These are phyloP conservation scores for Thymus mandschuricus DNA, from an alignment of 257 asterid genomes.

Conservation along the genomic window DNA sequence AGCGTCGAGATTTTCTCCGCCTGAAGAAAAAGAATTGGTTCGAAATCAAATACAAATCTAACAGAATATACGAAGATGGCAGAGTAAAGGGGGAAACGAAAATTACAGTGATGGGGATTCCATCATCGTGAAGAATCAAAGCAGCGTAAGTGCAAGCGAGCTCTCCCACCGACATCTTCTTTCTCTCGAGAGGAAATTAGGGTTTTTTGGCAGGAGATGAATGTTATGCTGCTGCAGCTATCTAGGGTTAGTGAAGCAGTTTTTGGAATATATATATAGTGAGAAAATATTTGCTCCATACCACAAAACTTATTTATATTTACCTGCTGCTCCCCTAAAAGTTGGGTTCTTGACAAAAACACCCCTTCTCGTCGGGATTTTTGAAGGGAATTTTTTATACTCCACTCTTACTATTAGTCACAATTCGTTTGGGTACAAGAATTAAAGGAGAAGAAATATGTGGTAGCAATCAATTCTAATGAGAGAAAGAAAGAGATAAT, in stretches of 20 bases:
- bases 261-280: too few species aligned
- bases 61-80: neutral
- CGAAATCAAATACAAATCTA: neutral
- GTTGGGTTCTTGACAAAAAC: too few species aligned
- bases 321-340: too few species aligned
- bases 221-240: neutral
- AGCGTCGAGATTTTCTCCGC: slow-evolving; percentile 66
- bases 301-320: too few species aligned
- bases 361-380: too few species aligned
- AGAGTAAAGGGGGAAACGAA: neutral
- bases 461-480: too few species aligned
- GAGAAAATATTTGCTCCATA: too few species aligned
- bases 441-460: too few species aligned
- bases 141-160: slow-evolving; percentile 67
- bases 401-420: too few species aligned
- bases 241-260: neutral
- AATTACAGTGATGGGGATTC: slow-evolving; percentile 60
- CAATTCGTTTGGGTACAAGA: too few species aligned
- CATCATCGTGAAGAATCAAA: slow-evolving; percentile 73
- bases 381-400: too few species aligned
- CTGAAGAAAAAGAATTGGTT: slow-evolving; percentile 29
- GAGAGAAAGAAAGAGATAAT: too few species aligned
- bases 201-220: neutral
- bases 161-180: slow-evolving; percentile 58
- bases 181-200: neutral